Evolutionary conservation across 805 yeast species (phyloP).

Genomic region (Saccharomycopsis capsularis): DNA sequence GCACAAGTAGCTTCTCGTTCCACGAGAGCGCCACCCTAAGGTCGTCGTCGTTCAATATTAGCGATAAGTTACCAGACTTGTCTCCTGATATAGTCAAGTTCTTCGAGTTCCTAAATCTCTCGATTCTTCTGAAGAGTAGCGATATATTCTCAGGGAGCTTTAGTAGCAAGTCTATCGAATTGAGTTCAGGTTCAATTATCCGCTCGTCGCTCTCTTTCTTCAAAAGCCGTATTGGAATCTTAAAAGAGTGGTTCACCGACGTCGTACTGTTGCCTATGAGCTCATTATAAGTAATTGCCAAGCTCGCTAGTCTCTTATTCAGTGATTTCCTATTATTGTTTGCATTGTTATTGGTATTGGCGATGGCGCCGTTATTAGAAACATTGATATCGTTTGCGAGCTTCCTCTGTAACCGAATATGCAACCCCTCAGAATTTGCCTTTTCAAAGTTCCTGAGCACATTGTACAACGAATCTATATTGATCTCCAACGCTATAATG

Average conservation of each 20-base stretch:
- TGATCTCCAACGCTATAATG: constrained; percentile 52
- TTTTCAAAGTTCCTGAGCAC: constrained; percentile 51
- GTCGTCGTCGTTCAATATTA: constrained; percentile 48
- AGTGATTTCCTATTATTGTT: constrained; percentile 24
- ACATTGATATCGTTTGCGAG: constrained; percentile 26
- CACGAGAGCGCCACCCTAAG: constrained; percentile 47
- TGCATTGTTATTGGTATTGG: constrained; percentile 1
- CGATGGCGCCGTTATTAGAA: constrained; percentile 17
- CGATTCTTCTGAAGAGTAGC: constrained; percentile 53
- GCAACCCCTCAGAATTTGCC: constrained; percentile 44
- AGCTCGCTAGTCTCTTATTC: constrained; percentile 39
- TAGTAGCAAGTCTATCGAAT: constrained; percentile 49
- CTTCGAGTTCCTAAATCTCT: constrained; percentile 48
- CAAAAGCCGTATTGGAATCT: constrained; percentile 62
- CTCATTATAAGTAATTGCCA: constrained; percentile 51
- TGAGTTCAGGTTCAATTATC: constrained; percentile 57
- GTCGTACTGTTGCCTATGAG: constrained; percentile 29
- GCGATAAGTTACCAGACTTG: constrained; percentile 41
- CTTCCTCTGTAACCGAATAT: constrained; percentile 42
- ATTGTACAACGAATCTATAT: constrained; percentile 52
- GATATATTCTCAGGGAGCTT: constrained; percentile 40
- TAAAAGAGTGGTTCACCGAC: constrained; percentile 55
- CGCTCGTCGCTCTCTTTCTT: constrained; percentile 46
- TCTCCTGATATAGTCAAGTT: constrained; percentile 43
- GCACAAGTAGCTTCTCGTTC: constrained; percentile 48